Conservation (phyloP, 306 rosid species). For the Quercus variabilis region DNA sequence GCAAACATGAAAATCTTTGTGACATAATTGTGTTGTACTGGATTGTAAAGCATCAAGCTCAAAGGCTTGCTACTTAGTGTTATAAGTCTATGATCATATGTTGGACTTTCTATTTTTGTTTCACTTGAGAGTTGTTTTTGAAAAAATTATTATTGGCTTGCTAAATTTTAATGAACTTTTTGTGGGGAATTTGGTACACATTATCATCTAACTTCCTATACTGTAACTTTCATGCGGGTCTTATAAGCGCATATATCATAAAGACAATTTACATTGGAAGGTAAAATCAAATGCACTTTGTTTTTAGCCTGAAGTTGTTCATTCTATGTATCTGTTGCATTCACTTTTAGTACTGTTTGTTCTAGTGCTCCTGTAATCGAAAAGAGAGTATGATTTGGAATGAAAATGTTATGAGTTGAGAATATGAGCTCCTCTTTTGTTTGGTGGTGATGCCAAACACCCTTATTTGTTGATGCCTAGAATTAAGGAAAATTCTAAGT, state of each 20-base stretch:
- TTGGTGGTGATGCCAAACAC: no score
- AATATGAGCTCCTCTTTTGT: no score
- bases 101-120: neutral
- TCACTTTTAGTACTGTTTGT: neutral
- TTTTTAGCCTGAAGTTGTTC: no score
- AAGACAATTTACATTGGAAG: conserved; percentile 19
- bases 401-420: no score
- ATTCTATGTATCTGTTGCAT: no score
- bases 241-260: conserved; percentile 59
- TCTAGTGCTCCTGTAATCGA: no score
- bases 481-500: no score
- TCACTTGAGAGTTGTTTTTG: neutral
- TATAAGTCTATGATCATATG: neutral
- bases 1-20: neutral
- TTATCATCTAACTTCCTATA: conserved; percentile 20
- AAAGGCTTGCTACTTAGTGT: neutral
- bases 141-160: neutral
- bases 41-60: neutral
- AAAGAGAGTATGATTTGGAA: no score
- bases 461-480: no score
- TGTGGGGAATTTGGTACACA: neutral
- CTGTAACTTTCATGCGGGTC: conserved; percentile 53
- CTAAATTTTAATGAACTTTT: neutral
- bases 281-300: no score
- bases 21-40: neutral